These are phyloP conservation scores for Sphenostylis stenocarpa DNA, from an alignment of 306 rosid genomes.

Conservation along the genomic window DNA sequence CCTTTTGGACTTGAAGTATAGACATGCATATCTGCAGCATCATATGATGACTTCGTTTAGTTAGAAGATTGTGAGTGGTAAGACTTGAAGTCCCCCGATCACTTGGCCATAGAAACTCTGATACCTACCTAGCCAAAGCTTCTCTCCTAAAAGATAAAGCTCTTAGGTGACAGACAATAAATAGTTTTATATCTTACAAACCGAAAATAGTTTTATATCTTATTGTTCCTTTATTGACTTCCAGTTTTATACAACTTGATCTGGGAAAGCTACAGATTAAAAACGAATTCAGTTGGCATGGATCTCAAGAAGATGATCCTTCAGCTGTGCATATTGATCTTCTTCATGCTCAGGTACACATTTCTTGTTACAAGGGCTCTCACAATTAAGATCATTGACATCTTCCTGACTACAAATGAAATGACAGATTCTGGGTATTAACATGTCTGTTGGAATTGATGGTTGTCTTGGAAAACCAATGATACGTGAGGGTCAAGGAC, in stretches of 20 bases:
- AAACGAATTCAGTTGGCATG: conserved; percentile 94
- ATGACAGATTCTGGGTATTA: conserved; percentile 82
- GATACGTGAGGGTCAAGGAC: conserved; percentile 88
- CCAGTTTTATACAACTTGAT: conserved; percentile 98
- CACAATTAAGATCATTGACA: neutral
- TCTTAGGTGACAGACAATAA: too few species aligned
- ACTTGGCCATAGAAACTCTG: neutral
- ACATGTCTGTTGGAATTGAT: conserved; percentile 86
- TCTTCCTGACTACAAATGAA: conserved; percentile 32
- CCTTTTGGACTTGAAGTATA: neutral
- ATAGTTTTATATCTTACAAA: neutral
- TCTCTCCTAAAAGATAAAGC: conserved; percentile 11
- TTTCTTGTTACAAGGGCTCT: conserved; percentile 11
- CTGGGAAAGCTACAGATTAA: conserved; percentile 76
- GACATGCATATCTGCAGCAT: neutral
- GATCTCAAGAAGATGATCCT: conserved; percentile 77
- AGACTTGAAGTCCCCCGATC: neutral
- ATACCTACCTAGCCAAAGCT: neutral
- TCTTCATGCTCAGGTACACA: conserved; percentile 85
- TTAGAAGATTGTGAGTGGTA: neutral
- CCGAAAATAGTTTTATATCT: neutral
- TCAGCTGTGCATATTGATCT: conserved; percentile 90
- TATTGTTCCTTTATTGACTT: conserved; percentile 27
- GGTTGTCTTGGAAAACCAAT: conserved; percentile 89
- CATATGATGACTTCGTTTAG: neutral